phyloP scores from a whole-genome alignment of 2,329 filamentous ascomycete species.

The Thielaviopsis populi region DNA sequence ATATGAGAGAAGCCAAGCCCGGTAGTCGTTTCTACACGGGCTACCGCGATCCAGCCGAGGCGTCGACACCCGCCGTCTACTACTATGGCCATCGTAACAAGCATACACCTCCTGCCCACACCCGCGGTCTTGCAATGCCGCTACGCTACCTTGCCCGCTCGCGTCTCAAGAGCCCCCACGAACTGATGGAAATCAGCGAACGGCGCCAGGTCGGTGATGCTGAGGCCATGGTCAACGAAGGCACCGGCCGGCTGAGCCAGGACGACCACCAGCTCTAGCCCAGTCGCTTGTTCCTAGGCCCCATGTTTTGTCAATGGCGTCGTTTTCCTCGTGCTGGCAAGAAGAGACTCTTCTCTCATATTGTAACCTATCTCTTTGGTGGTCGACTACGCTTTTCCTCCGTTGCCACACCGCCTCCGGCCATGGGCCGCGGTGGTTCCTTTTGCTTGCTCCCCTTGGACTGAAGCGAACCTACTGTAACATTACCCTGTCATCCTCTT shows the following conservation, averaged over 20 bases:
- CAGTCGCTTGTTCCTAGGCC: neutral
- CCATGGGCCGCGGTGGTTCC: neutral
- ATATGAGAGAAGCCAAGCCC: constrained; percentile 52
- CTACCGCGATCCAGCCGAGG: constrained; percentile 26
- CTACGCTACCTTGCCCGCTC: constrained; percentile 47
- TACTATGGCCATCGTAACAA: constrained; percentile 19
- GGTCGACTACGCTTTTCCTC: neutral
- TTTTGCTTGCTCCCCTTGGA: neutral
- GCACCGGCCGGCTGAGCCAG: constrained; percentile 20
- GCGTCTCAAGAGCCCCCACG: constrained; percentile 37
- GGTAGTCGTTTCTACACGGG: constrained; percentile 16
- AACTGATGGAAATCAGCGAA: constrained; percentile 60
- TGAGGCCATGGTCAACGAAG: constrained; percentile 55
- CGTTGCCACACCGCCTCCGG: neutral
- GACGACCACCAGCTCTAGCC: constrained; percentile 26
- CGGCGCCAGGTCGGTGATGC: constrained; percentile 82
- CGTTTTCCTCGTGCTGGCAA: neutral
- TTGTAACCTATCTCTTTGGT: neutral
- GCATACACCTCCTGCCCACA: constrained; percentile 20
- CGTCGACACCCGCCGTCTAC: constrained; percentile 24
- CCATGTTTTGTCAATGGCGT: neutral
- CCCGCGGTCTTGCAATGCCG: constrained; percentile 48
- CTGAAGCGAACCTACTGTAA: neutral
- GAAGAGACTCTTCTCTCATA: neutral
- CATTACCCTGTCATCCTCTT: neutral